Conservation (phyloP, 192 early-diverging fungal species). For the Nowakowskiella sp. region DNA sequence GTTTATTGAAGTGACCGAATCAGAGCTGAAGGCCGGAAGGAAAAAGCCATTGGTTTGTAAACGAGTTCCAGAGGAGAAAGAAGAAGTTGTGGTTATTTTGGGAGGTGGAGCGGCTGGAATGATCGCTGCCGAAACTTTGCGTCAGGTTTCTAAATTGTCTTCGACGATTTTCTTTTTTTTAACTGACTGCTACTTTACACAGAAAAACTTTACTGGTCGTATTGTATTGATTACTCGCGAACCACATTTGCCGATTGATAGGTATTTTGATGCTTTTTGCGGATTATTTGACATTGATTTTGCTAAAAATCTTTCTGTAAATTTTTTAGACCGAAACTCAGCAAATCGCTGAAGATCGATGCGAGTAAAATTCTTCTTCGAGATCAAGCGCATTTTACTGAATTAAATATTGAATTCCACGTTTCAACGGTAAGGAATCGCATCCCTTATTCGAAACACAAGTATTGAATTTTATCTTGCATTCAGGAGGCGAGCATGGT, state of each 20-base stretch:
- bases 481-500: conserved; percentile 21
- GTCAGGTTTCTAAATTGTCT: conserved; percentile 30
- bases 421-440: conserved; percentile 27
- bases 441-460: background rate
- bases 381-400: conserved; percentile 26
- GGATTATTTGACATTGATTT: conserved; percentile 19
- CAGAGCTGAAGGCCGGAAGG: conserved; percentile 14
- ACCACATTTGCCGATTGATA: conserved; percentile 46
- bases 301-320: no score
- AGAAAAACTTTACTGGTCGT: conserved; percentile 38
- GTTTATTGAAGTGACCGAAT: conserved; percentile 27
- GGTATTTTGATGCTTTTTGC: conserved; percentile 11
- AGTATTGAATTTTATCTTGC: conserved; percentile 1
- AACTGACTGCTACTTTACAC: background rate
- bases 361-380: conserved; percentile 34
- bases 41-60: background rate
- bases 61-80: conserved; percentile 4
- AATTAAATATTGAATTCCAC: conserved; percentile 35
- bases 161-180: background rate
- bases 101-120: conserved; percentile 48
- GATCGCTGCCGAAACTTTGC: conserved; percentile 33
- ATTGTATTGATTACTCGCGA: conserved; percentile 41
- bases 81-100: conserved; percentile 32
- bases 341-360: conserved; percentile 35
- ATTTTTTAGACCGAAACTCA: no score